Conservation (phyloP, 2,329 filamentous ascomycete species). For the Trichoderma sp. region DNA sequence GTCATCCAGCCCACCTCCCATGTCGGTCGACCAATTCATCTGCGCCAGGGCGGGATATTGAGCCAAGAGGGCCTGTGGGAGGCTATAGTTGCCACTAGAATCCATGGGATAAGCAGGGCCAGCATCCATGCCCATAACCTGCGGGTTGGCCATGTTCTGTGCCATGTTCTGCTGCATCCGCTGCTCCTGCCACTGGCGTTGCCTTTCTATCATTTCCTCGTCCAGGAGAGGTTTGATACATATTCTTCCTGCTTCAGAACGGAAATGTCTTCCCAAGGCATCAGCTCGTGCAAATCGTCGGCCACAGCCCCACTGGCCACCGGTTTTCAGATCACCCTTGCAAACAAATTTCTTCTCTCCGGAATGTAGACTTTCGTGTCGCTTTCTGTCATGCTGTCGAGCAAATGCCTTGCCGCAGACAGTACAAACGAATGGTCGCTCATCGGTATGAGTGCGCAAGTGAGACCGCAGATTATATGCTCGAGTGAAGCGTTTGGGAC, state of each 20-base stretch:
- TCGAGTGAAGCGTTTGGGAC: conserved; percentile 92
- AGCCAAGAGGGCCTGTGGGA: conserved; percentile 84
- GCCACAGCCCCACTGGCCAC: conserved; percentile 87
- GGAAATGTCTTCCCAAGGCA: conserved; percentile 89
- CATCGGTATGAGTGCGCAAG: conserved; percentile 92
- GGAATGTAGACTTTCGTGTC: conserved; percentile 92
- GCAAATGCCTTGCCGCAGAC: conserved; percentile 97
- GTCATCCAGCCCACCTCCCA: conserved; percentile 71
- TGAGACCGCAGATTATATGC: conserved; percentile 97
- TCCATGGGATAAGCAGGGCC: conserved; percentile 59
- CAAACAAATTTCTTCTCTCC: conserved; percentile 99
- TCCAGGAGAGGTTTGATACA: conserved; percentile 98
- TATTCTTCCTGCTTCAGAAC: conserved; percentile 89
- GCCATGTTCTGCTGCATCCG: conserved; percentile 64
- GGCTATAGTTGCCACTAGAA: conserved; percentile 56
- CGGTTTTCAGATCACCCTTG: conserved; percentile 81
- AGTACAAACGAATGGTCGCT: conserved; percentile 94
- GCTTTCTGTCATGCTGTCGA: conserved; percentile 93
- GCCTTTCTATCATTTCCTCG: conserved; percentile 83
- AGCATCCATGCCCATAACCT: conserved; percentile 58
- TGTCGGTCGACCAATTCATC: conserved; percentile 74
- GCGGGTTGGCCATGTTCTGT: conserved; percentile 57
- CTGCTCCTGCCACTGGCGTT: conserved; percentile 72
- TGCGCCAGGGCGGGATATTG: conserved; percentile 93
- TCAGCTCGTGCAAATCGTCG: conserved; percentile 92